Percentiles rank a stretch among this genome's conserved stretches.
Evolutionary conservation across 1,284 basidiomycete genomes (phyloP).

Genomic region (Agroathelia rolfsii): DNA sequence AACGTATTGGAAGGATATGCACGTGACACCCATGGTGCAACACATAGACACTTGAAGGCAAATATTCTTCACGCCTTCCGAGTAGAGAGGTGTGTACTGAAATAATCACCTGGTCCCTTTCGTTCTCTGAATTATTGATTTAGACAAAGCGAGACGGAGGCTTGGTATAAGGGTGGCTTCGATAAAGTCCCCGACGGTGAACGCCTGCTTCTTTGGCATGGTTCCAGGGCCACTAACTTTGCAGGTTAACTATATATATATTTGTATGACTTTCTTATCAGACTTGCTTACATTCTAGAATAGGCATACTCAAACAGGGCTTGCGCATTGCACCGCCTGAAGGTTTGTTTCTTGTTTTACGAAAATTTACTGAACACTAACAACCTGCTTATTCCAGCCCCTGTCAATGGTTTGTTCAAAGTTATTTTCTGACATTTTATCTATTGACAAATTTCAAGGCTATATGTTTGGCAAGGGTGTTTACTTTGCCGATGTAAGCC

Average conservation of each 20-base stretch:
- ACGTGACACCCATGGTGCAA: conserved; percentile 44
- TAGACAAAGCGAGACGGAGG: conserved; percentile 39
- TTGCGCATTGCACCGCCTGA: conserved; percentile 62
- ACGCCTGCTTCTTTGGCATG: conserved; percentile 56
- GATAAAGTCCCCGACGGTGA: conserved; percentile 37
- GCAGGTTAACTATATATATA: too few species aligned
- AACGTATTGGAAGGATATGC: conserved; percentile 38
- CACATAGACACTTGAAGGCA: conserved; percentile 37
- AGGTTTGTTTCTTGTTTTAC: conserved; percentile 21
- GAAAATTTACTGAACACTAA: not conserved
- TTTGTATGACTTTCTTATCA: not conserved
- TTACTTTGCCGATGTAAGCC: conserved; percentile 56
- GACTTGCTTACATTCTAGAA: too few species aligned
- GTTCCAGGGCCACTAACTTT: conserved; percentile 55
- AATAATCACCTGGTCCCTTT: not conserved
- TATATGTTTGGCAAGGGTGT: conserved; percentile 68
- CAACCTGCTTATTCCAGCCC: conserved; percentile 27
- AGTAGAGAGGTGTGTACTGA: conserved; percentile 36
- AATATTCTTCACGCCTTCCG: conserved; percentile 40
- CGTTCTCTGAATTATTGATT: not conserved
- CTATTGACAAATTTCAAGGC: conserved; percentile 14
- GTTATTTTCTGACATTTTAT: not conserved
- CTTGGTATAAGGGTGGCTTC: conserved; percentile 41
- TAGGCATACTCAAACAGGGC: conserved; percentile 55
- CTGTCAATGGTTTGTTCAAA: conserved; percentile 31